Base-by-base conservation (phyloP, 805 yeast species). In the Metschnikowia dekortorum region DNA sequence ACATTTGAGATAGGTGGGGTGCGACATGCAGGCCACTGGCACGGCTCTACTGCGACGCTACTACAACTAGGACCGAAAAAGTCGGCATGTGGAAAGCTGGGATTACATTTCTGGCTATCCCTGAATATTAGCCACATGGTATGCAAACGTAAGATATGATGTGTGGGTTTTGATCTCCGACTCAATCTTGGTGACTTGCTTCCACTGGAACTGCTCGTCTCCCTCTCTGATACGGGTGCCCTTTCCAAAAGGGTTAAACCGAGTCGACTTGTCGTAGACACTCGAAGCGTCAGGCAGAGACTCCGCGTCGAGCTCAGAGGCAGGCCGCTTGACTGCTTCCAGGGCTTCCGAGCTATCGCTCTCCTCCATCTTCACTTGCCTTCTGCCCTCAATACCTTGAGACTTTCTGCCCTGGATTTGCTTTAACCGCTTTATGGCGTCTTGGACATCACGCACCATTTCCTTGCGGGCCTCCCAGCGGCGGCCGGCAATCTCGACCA, bases 161-260 rank as follows among this genome's bases (percentile, higher is more conserved):
- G 99, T 94, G 61, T 94, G 99, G 6, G 90, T 85, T 70, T 92
- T 92, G 59, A 92, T 75, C 63, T 94, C 98, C 3, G 83, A 61
- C 65, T 92, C 99, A 8, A 84, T 74, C 64, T 83, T 85, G 14
- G 96, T 82, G n/a, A 91, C 94, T 57, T 88, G 78, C 50, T 75
- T 72, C 99, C 99, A 94, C 30, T 80, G 69, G 64, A 74, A 94
- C 2, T 76, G 78, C 4, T 74, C 80, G 61, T 92, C 97, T 48
- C 99, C 99, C 69, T 92, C 97, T 59, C 76, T 79, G 37, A 94
- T 79, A 56, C 96, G 79, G 54, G 77, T 69, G 11, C 98, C 97
- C 63, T 83, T 86, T 2, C 99, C 98, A 73, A 94, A 94, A 5
- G 98, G 97, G 65, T 92, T 91, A 67, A 76, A 91, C 26, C 49